A percentile compares a stretch with the other conserved stretches of the same genome.
Conservation (phyloP, 306 rosid genomes). For the Comarum palustre region DNA sequence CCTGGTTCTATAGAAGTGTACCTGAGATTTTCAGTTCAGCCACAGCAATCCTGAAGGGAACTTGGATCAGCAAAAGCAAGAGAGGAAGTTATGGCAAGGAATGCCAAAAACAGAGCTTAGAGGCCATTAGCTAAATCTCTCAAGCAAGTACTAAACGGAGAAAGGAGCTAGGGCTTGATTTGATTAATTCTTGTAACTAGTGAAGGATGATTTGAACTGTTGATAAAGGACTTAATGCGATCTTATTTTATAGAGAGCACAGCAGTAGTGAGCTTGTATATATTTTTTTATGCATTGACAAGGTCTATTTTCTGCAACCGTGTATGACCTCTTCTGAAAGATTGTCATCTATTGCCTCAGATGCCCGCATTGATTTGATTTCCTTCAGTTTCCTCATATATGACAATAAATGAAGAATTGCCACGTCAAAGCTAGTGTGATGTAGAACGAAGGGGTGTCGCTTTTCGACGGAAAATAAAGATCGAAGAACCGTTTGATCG, state of each 20-base stretch:
- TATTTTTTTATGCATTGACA: not conserved
- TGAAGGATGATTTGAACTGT: not conserved
- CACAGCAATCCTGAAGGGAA: slow-evolving; percentile 19
- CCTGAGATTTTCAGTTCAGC: slow-evolving; percentile 7
- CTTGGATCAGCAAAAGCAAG: slow-evolving; percentile 4
- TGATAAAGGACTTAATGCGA: not conserved
- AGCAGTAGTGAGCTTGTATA: not conserved
- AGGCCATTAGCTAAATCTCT: slow-evolving; percentile 3
- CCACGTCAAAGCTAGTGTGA: not conserved
- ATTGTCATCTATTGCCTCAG: not conserved
- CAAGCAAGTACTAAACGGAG: not conserved
- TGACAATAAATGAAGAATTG: not conserved
- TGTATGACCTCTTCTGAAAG: not conserved
- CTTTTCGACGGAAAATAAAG: no score
- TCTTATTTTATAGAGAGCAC: slow-evolving; percentile 4
- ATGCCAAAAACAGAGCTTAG: not conserved
- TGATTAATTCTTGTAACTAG: not conserved
- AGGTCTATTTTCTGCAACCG: not conserved
- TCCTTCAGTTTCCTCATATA: not conserved
- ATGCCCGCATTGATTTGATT: slow-evolving; percentile 1
- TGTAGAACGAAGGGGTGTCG: no score
- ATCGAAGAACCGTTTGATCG: no score
- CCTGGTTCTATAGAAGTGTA: slow-evolving; percentile 7
- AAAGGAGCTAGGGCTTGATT: not conserved
- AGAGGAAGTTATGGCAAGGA: slow-evolving; percentile 3